Percentiles rank a stretch among this genome's conserved stretches.
Evolutionary conservation across 129 eudicot species (phyloP).

Genomic region (Solidago caesia): DNA sequence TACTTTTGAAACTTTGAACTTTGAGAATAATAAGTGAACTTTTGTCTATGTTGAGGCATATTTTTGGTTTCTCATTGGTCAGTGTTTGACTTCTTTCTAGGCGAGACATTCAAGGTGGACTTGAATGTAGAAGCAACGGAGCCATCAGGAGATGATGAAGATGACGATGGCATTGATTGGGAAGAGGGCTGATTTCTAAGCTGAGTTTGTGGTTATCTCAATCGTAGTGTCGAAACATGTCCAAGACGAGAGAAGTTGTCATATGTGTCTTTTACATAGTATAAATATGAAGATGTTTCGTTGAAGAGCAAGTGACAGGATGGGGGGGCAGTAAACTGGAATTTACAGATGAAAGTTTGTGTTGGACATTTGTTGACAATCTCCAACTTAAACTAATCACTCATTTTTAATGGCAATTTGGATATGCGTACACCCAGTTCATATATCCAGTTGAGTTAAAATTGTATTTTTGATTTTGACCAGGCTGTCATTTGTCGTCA

Average conservation of each 20-base stretch:
- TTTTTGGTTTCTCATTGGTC: no score
- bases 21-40: no score
- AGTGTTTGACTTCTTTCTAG: neutral
- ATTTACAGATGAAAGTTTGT: neutral
- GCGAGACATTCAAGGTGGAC: neutral
- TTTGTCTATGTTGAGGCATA: neutral
- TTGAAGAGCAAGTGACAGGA: neutral
- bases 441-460: neutral
- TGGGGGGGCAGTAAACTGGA: no score
- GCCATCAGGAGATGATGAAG: neutral
- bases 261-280: neutral
- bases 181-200: neutral
- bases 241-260: no score
- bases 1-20: no score
- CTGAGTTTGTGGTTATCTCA: no score
- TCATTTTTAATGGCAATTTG: neutral
- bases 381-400: constrained; percentile 40
- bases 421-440: neutral
- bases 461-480: no score
- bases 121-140: neutral
- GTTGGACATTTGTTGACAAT: constrained; percentile 12
- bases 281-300: constrained; percentile 1
- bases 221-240: no score
- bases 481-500: no score
- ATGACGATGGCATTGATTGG: neutral